These are phyloP conservation scores for Schoenoplectus triqueter DNA, from an alignment of 202 grass and related monocot genomes.

Conservation along the genomic window DNA sequence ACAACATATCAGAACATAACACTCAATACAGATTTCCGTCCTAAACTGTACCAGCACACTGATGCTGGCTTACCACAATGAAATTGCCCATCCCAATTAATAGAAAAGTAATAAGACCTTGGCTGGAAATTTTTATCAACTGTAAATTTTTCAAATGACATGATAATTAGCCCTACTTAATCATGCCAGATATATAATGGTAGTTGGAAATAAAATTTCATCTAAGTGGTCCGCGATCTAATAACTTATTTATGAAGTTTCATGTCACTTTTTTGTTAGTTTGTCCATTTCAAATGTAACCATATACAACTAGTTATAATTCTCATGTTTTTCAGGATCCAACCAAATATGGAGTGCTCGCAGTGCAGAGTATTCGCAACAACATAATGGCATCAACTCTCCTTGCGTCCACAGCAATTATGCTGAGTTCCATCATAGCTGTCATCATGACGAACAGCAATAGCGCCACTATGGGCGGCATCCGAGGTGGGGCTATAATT, in stretches of 20 bases:
- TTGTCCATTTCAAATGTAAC: background rate
- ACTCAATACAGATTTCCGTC: background rate
- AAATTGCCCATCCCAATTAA: background rate
- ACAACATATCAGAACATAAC: background rate
- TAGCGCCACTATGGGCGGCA: constrained; percentile 10
- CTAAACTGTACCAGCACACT: background rate
- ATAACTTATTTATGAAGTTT: background rate
- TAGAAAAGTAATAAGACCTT: background rate
- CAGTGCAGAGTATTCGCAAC: constrained; percentile 85
- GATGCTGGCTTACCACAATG: background rate
- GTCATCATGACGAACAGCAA: constrained; percentile 59
- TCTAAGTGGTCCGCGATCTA: background rate
- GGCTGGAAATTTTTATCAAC: background rate
- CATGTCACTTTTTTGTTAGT: background rate
- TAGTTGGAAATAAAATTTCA: background rate
- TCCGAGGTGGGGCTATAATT: constrained; percentile 40
- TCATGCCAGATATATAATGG: background rate
- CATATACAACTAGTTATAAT: background rate
- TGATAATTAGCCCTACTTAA: background rate
- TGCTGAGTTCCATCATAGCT: constrained; percentile 74
- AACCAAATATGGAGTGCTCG: constrained; percentile 67
- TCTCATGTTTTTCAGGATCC: constrained; percentile 30
- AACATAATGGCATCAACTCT: constrained; percentile 95
- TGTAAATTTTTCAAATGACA: background rate
- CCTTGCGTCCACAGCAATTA: constrained; percentile 80